These are phyloP conservation scores for Aspergillus campestris DNA, from an alignment of 495 filamentous ascomycete species.

Conservation along the genomic window DNA sequence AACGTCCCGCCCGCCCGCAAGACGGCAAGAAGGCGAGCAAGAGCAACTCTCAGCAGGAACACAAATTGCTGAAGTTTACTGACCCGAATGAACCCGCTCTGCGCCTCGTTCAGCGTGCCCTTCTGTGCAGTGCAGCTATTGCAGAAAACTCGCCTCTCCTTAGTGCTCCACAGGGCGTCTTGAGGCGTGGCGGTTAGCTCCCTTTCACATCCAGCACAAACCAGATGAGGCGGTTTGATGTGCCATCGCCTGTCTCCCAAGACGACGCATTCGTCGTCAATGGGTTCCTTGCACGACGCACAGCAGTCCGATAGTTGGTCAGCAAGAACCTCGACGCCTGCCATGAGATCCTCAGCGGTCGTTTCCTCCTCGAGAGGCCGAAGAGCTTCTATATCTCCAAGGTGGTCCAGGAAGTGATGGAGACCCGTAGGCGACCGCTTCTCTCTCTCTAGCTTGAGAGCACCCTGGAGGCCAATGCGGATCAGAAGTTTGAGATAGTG, in stretches of 20 bases:
- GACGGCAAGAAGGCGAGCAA: constrained; percentile 81
- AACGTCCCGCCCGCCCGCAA: constrained; percentile 74
- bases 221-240: constrained; percentile 56
- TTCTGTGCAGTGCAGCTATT: constrained; percentile 50
- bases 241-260: constrained; percentile 74
- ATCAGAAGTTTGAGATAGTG: constrained; percentile 98
- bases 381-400: constrained; percentile 63
- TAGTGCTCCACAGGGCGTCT: constrained; percentile 58
- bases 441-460: constrained; percentile 85
- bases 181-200: constrained; percentile 57
- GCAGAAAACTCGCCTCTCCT: constrained; percentile 61
- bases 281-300: constrained; percentile 66
- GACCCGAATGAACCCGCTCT: constrained; percentile 52
- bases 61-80: constrained; percentile 89
- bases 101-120: constrained; percentile 37
- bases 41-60: constrained; percentile 82
- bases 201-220: constrained; percentile 64
- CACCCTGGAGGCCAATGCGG: constrained; percentile 89
- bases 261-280: constrained; percentile 86
- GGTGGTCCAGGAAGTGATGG: constrained; percentile 68
- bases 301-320: constrained; percentile 78
- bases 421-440: constrained; percentile 64
- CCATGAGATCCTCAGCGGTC: constrained; percentile 61
- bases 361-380: constrained; percentile 53
- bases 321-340: constrained; percentile 64